phyloP scores from a whole-genome alignment of 768 basidiomycete genomes.

The Leccinum rimulosum region DNA sequence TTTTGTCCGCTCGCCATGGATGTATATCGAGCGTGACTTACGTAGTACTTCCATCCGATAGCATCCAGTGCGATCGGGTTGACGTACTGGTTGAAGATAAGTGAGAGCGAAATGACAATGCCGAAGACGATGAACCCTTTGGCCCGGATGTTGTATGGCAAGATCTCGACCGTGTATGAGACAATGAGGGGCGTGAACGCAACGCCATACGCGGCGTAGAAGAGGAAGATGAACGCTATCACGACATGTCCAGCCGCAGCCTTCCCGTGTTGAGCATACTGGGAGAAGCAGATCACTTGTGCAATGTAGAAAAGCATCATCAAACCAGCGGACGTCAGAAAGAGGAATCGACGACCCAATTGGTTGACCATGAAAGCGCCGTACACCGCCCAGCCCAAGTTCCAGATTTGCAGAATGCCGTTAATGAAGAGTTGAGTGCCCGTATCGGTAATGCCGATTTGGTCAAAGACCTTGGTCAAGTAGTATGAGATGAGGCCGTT shows the following conservation, averaged over 20 bases:
- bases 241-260: not conserved
- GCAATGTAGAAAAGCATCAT: not conserved
- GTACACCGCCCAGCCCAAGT: not conserved
- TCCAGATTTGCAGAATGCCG: too few species aligned
- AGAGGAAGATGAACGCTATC: not conserved
- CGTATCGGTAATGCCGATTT: too few species aligned
- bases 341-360: not conserved
- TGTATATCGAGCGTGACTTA: not conserved
- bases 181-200: not conserved
- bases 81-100: not conserved
- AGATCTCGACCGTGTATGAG: not conserved
- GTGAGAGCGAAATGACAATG: not conserved
- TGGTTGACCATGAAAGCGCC: not conserved
- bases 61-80: not conserved
- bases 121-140: not conserved
- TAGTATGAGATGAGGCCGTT: too few species aligned
- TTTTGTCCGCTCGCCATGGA: not conserved
- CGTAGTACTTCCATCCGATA: not conserved
- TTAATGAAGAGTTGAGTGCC: too few species aligned
- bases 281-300: not conserved
- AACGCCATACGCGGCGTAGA: not conserved
- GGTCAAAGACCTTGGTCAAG: too few species aligned
- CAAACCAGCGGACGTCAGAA: not conserved
- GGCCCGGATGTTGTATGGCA: not conserved
- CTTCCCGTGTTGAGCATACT: not conserved